Conservation (phyloP, 805 yeast species). For the Brettanomyces nanus region DNA sequence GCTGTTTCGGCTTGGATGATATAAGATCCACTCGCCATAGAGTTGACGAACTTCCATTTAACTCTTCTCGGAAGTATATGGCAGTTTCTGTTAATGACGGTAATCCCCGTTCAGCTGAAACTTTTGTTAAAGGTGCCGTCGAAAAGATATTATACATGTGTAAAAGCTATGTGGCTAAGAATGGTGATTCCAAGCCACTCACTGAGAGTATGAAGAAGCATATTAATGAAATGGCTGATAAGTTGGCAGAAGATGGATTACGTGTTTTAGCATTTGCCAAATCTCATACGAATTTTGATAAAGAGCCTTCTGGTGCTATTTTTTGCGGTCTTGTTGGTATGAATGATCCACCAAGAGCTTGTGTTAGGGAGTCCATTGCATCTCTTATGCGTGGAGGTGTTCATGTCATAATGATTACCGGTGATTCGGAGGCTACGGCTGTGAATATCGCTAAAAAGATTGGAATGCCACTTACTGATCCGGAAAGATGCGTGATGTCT, state of each 20-base stretch:
- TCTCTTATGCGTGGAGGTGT: conserved; percentile 86
- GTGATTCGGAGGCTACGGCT: conserved; percentile 87
- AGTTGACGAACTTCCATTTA: conserved; percentile 72
- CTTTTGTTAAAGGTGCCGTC: conserved; percentile 84
- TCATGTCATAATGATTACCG: conserved; percentile 97
- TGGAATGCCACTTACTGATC: conserved; percentile 73
- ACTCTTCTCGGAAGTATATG: conserved; percentile 81
- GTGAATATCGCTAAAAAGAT: conserved; percentile 77
- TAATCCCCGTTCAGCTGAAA: conserved; percentile 43
- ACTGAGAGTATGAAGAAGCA: conserved; percentile 38
- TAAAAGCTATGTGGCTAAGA: conserved; percentile 46
- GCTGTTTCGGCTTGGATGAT: conserved; percentile 67
- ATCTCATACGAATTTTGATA: conserved; percentile 29
- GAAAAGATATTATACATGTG: conserved; percentile 64
- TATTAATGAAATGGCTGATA: conserved; percentile 51
- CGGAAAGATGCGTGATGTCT: conserved; percentile 61
- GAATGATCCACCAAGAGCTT: conserved; percentile 96
- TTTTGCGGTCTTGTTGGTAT: conserved; percentile 89
- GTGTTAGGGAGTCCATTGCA: conserved; percentile 68
- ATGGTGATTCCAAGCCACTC: conserved; percentile 53
- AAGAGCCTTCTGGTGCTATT: conserved; percentile 49
- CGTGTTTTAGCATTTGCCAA: conserved; percentile 79
- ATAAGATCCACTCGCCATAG: conserved; percentile 52
- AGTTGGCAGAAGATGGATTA: conserved; percentile 74
- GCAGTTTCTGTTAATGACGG: conserved; percentile 67